Evolutionary conservation across 192 early-diverging fungal genomes (phyloP).

Genomic region (Geranomyces michiganensis): DNA sequence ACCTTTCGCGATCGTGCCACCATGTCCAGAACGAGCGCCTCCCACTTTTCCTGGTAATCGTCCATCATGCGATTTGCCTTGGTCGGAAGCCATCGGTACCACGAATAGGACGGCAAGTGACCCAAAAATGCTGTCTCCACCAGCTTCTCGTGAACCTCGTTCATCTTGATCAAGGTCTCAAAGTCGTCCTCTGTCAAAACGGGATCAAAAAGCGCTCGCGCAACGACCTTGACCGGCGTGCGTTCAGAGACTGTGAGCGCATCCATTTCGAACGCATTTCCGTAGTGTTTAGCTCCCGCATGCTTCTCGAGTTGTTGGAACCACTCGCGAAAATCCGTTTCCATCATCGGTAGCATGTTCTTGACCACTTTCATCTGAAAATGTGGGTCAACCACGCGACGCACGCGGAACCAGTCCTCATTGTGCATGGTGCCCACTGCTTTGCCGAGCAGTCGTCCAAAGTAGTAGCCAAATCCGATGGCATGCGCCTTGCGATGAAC

Average conservation of each 20-base stretch:
- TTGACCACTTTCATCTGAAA: slow-evolving; percentile 10
- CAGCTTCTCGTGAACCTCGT: slow-evolving; percentile 19
- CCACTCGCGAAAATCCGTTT: not conserved
- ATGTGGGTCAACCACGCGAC: slow-evolving; percentile 5
- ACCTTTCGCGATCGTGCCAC: slow-evolving; percentile 8
- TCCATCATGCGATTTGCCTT: slow-evolving; percentile 6
- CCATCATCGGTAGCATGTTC: slow-evolving; percentile 5
- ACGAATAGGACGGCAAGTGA: slow-evolving; percentile 5
- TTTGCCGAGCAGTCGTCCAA: slow-evolving; percentile 8
- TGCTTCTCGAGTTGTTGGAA: not conserved
- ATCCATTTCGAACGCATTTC: slow-evolving; percentile 6
- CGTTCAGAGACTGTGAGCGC: not conserved
- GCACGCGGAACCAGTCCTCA: slow-evolving; percentile 11
- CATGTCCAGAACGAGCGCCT: slow-evolving; percentile 1
- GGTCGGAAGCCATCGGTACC: slow-evolving; percentile 5
- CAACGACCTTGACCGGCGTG: not conserved
- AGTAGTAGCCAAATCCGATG: slow-evolving; percentile 10
- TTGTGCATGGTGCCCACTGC: slow-evolving; percentile 13
- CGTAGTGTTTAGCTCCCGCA: not conserved
- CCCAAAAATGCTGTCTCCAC: not conserved
- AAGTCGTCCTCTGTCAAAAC: too few species aligned
- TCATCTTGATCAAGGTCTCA: not conserved
- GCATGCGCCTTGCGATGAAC: slow-evolving; percentile 11
- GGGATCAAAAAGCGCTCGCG: too few species aligned
- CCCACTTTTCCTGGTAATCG: slow-evolving; percentile 1